phyloP scores from a whole-genome alignment of 768 basidiomycete species.

The Hygrophorus pudorinus region DNA sequence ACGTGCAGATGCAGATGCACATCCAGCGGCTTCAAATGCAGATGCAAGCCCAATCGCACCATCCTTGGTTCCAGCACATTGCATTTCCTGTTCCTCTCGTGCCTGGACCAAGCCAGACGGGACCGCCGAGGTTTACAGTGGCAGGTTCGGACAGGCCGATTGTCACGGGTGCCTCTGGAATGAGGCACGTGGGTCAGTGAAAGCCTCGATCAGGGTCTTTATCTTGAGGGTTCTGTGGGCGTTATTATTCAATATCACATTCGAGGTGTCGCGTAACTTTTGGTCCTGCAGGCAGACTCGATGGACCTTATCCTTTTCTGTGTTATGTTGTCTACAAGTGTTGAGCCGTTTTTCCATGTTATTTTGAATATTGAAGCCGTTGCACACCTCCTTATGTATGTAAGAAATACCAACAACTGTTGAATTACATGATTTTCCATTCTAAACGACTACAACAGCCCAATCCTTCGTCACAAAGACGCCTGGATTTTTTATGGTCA shows the following conservation, averaged over 20 bases:
- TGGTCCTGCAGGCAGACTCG: no score
- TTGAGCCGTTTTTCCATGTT: no score
- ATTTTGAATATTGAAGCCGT: no score
- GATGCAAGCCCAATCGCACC: neutral
- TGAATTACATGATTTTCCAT: neutral
- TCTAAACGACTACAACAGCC: conserved; percentile 33
- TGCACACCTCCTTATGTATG: no score
- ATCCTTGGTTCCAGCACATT: conserved; percentile 1
- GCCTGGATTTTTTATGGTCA: conserved; percentile 71
- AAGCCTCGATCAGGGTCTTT: neutral
- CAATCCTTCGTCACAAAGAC: conserved; percentile 53
- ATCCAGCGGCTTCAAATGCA: conserved; percentile 8
- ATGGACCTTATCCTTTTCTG: no score
- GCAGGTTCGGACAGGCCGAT: neutral
- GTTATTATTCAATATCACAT: no score
- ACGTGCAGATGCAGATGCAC: conserved; percentile 6
- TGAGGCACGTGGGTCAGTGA: neutral
- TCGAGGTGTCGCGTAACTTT: no score
- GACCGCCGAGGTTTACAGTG: neutral
- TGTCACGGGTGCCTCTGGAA: conserved; percentile 1
- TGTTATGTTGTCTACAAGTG: no score
- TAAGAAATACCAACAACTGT: no score
- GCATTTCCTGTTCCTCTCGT: neutral
- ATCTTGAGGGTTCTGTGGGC: neutral
- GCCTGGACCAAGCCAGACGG: neutral